Evolutionary conservation across 1,284 basidiomycete species (phyloP).

Genomic region (Fomitopsis schrenkii): DNA sequence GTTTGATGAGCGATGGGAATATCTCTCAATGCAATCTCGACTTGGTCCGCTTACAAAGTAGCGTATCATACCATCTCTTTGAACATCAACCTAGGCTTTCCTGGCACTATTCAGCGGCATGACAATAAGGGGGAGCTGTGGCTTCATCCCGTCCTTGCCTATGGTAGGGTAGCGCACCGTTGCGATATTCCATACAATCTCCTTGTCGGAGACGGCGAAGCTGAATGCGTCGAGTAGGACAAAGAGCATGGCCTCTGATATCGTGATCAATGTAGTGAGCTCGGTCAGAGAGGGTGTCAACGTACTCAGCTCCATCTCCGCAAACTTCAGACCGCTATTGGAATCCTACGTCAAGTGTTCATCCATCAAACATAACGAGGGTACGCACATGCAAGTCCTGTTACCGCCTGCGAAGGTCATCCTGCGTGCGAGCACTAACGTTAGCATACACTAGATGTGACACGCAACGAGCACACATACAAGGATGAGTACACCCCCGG

Average conservation of each 20-base stretch:
- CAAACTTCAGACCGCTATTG: background rate
- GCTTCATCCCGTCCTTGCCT: slow-evolving; percentile 5
- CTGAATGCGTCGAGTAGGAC: slow-evolving; percentile 4
- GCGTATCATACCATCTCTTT: too few species aligned
- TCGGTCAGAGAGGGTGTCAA: background rate
- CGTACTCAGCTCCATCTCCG: background rate
- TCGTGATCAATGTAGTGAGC: background rate
- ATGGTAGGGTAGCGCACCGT: slow-evolving; percentile 11
- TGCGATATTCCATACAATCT: slow-evolving; percentile 11
- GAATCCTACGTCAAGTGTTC: too few species aligned
- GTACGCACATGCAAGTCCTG: background rate
- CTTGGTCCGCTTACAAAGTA: too few species aligned
- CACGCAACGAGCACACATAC: background rate
- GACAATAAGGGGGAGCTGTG: slow-evolving; percentile 2
- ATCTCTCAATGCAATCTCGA: too few species aligned
- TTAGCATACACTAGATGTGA: too few species aligned
- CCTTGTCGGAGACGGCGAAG: slow-evolving; percentile 5
- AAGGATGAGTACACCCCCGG: background rate
- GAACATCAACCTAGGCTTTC: background rate
- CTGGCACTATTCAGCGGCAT: background rate
- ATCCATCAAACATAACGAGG: background rate
- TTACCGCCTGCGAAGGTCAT: background rate
- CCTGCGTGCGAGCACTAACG: background rate
- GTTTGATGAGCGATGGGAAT: too few species aligned
- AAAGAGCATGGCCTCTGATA: slow-evolving; percentile 13